These are phyloP conservation scores for Periconia macrospinosa DNA, from an alignment of 2,329 filamentous ascomycete species.

Conservation along the genomic window DNA sequence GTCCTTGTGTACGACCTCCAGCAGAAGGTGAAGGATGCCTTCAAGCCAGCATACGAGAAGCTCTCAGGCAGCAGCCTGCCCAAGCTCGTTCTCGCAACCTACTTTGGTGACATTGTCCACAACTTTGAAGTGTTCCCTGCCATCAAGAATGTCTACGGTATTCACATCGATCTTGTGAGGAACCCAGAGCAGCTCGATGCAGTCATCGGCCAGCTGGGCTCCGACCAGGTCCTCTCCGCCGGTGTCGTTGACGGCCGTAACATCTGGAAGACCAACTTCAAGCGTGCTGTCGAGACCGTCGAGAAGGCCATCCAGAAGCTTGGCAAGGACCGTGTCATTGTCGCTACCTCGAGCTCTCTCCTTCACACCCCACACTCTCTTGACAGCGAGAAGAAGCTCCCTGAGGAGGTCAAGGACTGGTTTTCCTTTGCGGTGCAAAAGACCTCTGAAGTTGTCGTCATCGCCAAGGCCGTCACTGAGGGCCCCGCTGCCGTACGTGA, in stretches of 20 bases:
- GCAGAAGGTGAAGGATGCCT: conserved; percentile 88
- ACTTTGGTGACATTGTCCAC: conserved; percentile 99
- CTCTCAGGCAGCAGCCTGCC: conserved; percentile 80
- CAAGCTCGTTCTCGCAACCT: conserved; percentile 88
- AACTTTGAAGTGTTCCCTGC: conserved; percentile 89
- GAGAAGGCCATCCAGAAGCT: conserved; percentile 93
- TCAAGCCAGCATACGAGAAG: conserved; percentile 97
- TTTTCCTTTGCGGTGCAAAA: conserved; percentile 99
- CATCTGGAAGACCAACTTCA: conserved; percentile 99
- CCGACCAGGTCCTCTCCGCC: conserved; percentile 87
- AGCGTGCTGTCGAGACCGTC: conserved; percentile 87
- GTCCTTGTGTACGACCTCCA: conserved; percentile 93
- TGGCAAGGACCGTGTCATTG: conserved; percentile 95
- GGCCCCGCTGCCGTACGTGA: conserved; percentile 83
- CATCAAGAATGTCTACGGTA: conserved; percentile 71
- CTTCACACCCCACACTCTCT: conserved; percentile 98
- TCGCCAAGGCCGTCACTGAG: conserved; percentile 95
- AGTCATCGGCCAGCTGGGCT: conserved; percentile 78
- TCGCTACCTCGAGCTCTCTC: conserved; percentile 95
- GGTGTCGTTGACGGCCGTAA: conserved; percentile 99
- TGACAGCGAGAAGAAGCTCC: conserved; percentile 97
- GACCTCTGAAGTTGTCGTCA: conserved; percentile 83
- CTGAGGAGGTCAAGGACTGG: conserved; percentile 91
- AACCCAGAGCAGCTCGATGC: conserved; percentile 96
- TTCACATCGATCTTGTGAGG: conserved; percentile 95